These are phyloP conservation scores for Teratosphaeria gauchensis DNA, from an alignment of 2,329 filamentous ascomycete species.

Conservation along the genomic window DNA sequence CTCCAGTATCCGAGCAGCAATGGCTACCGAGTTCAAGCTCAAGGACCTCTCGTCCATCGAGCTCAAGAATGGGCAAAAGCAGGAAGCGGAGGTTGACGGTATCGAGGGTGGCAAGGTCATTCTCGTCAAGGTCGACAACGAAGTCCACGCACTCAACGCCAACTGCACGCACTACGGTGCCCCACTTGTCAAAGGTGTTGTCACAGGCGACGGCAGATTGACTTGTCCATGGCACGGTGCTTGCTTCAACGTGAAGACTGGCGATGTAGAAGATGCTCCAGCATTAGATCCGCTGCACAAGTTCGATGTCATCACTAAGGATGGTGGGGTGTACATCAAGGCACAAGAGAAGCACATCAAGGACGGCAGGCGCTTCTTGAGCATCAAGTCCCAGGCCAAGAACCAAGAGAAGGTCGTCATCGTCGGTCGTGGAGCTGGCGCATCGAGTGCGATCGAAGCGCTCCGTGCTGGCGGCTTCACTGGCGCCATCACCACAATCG, in stretches of 20 bases:
- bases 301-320: slow-evolving; percentile 71
- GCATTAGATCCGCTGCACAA: slow-evolving; percentile 76
- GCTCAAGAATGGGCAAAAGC: slow-evolving; percentile 71
- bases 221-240: slow-evolving; percentile 98
- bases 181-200: slow-evolving; percentile 73
- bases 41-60: slow-evolving; percentile 67
- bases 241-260: slow-evolving; percentile 82
- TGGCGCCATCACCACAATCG: slow-evolving; percentile 72
- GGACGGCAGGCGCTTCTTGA: slow-evolving; percentile 60
- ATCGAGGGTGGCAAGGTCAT: slow-evolving; percentile 79
- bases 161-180: slow-evolving; percentile 91
- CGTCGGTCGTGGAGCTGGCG: slow-evolving; percentile 75
- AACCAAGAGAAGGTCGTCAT: slow-evolving; percentile 63
- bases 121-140: slow-evolving; percentile 66
- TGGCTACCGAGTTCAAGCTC: slow-evolving; percentile 48
- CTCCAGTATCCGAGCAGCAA: slow-evolving; percentile 16
- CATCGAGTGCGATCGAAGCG: slow-evolving; percentile 71
- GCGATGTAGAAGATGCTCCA: slow-evolving; percentile 91
- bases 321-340: slow-evolving; percentile 75
- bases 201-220: slow-evolving; percentile 70
- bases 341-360: slow-evolving; percentile 74
- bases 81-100: slow-evolving; percentile 84
- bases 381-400: slow-evolving; percentile 57
- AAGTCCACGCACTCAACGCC: slow-evolving; percentile 68
- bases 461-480: slow-evolving; percentile 73